phyloP scores from a whole-genome alignment of 2,329 filamentous ascomycete genomes.

The Neonectria coccinea region DNA sequence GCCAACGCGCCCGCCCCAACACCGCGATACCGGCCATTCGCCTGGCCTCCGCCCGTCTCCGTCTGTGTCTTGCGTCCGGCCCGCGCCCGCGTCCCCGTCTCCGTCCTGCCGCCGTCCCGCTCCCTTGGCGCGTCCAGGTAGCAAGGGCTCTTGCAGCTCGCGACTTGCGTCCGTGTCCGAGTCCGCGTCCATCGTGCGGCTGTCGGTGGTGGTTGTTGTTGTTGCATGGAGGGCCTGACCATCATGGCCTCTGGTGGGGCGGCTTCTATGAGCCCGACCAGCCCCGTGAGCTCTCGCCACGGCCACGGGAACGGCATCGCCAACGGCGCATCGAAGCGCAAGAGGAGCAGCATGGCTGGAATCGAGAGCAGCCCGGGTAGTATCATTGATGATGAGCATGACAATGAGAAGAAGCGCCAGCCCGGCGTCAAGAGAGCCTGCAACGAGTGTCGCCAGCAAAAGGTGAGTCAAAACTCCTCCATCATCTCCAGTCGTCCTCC shows the following conservation, averaged over 20 bases:
- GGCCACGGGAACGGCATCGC: slow-evolving; percentile 55
- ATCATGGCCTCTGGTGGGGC: slow-evolving; percentile 60
- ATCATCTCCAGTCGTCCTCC: background rate
- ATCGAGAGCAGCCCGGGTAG: slow-evolving; percentile 73
- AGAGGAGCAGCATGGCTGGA: slow-evolving; percentile 63
- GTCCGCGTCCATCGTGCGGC: slow-evolving; percentile 30
- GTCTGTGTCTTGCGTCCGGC: slow-evolving; percentile 7
- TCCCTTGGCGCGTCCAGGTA: slow-evolving; percentile 28
- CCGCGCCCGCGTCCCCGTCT: slow-evolving; percentile 20
- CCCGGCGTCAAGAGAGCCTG: slow-evolving; percentile 82
- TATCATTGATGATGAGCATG: slow-evolving; percentile 62
- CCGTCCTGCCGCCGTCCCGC: slow-evolving; percentile 32
- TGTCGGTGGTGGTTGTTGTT: slow-evolving; percentile 30
- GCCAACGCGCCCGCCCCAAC: slow-evolving; percentile 42
- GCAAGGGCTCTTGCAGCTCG: slow-evolving; percentile 23
- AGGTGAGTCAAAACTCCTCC: slow-evolving; percentile 66
- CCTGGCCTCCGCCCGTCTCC: slow-evolving; percentile 24
- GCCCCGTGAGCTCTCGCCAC: slow-evolving; percentile 65
- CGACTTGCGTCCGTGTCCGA: slow-evolving; percentile 15
- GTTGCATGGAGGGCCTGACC: slow-evolving; percentile 62
- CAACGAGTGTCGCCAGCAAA: slow-evolving; percentile 88
- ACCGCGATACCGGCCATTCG: slow-evolving; percentile 45
- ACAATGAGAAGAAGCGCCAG: slow-evolving; percentile 71
- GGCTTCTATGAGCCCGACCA: slow-evolving; percentile 66
- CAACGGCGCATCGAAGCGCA: slow-evolving; percentile 63